Evolutionary conservation across 2,329 filamentous ascomycete genomes (phyloP), one percentile per base, ranked within the genome.

Genomic region (Botrytis tulipae): DNA sequence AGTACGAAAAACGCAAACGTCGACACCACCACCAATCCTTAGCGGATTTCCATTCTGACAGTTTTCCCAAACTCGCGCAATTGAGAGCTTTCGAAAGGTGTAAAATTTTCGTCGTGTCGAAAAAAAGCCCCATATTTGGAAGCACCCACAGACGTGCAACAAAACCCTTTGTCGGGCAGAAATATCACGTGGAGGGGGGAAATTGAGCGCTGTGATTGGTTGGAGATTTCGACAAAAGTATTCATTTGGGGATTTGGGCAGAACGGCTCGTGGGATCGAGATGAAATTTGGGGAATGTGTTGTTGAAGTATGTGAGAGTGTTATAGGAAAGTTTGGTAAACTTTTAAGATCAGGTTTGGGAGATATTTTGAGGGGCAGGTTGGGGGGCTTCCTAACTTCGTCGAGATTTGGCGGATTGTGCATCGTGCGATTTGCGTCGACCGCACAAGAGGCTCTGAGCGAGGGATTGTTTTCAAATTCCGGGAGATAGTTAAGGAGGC

Each of bases 21-120:
- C 66, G 10, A 51, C 10, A 59, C 48, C 66, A 69, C n/a, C 25
- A 6, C 10, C 22, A 69, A 40, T 69, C 12, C 37, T 69, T 20
- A 25, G 40, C 37, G 25, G 9, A 57, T 32, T 69, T 29, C 48
- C 16, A 32, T 40, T 40, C 37, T 22, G 48, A 69, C 22, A 69
- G 66, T 69, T 69, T 69, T 69, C 66, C 66, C 37, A 57, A n/a
- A 69, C 12, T 69, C 25, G 48, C 66, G 37, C 66, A 32, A 57
- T 57, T 42, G 48, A 57, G 66, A 57, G 48, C 66, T 69, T 32
- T 69, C 48, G 35, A 44, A 32, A 22, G 4, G n/a, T 69, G 35
- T 18, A 16, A 69, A 44, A 16, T 6, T 29, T 57, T 69, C 1
- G 10, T 54, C 40, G 54, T 51, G 54, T 57, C 54, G 5, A 22